Base-by-base conservation (phyloP, 495 filamentous ascomycete genomes). In the Parmelia sp. region DNA sequence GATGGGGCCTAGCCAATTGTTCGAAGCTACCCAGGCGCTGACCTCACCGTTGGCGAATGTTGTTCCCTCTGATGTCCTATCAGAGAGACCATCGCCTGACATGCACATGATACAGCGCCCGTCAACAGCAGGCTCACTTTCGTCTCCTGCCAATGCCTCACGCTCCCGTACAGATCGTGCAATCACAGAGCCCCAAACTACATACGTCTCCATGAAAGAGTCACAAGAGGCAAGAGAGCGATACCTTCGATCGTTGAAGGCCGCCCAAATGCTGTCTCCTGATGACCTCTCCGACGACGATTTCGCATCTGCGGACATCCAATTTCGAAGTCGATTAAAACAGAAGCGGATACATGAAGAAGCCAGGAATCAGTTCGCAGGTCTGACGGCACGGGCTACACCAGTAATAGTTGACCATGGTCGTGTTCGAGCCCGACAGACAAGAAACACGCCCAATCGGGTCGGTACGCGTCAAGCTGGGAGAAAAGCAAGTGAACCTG, bases 41-140 rank as follows among this genome's bases (percentile, higher is more conserved):
- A 80, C 80, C 3, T 82, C 81, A 17, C 81, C 81, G 3, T 67
- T 83, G 35, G 72, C 76, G 15, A 74, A 77, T 66, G 62, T 68
- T 12, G 68, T 72, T 6, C 73, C 75, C 4, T 72, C 75, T 11
- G 81, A 81, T 53, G 68, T 72, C 10, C 45, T 76, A 57, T 82
- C 80, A 15, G 79, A 80, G 49, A 77, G 80, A 33, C 81, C 81
- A 14, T 83, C 81, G 2, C 81, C 81, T n/a, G 78, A 81, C 66
- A 68, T 82, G 31, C 75, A 67, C 17, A 37, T 75, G 29, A 75
- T 81, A 15, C 79, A 82, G 58, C 70, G 73, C 21, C 73, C 71
- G 14, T 75, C 75, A 9, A 65, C 79, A 40, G 67, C 71, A 59
- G 73, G 69, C n/a, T 64, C 68, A 23, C 53, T 78, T 1, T 81